Conservation (phyloP, 148 eudicot species). For the Pouteria glomerata region DNA sequence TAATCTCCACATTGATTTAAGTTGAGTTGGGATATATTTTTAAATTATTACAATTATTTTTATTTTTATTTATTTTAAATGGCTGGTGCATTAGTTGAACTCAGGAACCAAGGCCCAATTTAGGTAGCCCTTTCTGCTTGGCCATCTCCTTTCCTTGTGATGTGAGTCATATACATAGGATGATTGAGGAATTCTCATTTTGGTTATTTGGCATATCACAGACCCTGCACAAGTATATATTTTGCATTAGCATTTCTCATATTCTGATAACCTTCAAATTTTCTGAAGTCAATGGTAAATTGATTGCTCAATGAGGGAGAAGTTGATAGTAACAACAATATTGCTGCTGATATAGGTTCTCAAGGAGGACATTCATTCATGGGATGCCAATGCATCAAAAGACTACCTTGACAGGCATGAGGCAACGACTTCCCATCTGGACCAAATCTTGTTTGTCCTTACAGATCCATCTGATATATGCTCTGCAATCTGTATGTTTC, state of each 20-base stretch:
- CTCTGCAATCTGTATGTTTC: slow-evolving; percentile 8
- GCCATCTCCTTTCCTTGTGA: too few relatives aligned
- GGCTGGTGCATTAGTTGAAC: too few relatives aligned
- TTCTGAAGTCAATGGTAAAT: neutral
- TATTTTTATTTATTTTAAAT: too few relatives aligned
- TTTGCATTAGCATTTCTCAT: neutral
- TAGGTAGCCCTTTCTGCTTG: too few relatives aligned
- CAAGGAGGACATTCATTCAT: slow-evolving; percentile 76
- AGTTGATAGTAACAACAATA: neutral
- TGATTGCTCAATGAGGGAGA: neutral
- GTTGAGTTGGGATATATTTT: too few relatives aligned
- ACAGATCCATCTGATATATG: neutral
- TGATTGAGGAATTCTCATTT: neutral
- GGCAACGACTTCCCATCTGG: slow-evolving; percentile 10
- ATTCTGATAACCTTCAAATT: neutral
- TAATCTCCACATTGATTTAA: too few relatives aligned
- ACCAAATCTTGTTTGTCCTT: neutral
- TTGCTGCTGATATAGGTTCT: slow-evolving; percentile 21
- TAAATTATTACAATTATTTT: too few relatives aligned
- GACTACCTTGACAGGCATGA: slow-evolving; percentile 63
- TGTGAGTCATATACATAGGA: neutral
- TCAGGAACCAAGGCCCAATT: too few relatives aligned
- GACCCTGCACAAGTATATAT: too few relatives aligned
- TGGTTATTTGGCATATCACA: neutral
- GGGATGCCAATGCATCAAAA: slow-evolving; percentile 91